These are phyloP conservation scores for Rhytidhysteron rufulum DNA, from an alignment of 2,329 filamentous ascomycete species.

Conservation along the genomic window DNA sequence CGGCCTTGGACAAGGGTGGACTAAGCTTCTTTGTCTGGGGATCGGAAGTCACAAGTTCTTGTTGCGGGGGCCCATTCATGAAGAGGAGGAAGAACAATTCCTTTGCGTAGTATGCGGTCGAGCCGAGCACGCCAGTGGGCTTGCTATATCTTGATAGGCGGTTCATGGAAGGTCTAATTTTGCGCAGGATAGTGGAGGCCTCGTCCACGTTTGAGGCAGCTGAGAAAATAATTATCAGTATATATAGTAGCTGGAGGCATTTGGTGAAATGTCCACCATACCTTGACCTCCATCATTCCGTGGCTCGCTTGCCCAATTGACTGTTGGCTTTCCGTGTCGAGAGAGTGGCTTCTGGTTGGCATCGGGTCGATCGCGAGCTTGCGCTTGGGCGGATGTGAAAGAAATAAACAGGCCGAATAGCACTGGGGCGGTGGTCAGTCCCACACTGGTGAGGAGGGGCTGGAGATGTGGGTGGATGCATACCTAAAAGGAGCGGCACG, in stretches of 20 bases:
- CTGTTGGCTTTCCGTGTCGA: conserved; percentile 10
- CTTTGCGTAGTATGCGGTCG: conserved; percentile 58
- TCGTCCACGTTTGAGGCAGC: conserved; percentile 32
- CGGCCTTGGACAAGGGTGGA: conserved; percentile 54
- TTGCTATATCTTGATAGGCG: conserved; percentile 43
- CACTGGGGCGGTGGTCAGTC: conserved; percentile 16
- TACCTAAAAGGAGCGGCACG: conserved; percentile 34
- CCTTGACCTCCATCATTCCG: conserved; percentile 12
- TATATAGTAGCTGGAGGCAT: conserved; percentile 11
- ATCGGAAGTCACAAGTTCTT: conserved; percentile 39
- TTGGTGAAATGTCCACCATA: conserved; percentile 7
- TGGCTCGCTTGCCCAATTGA: conserved; percentile 11
- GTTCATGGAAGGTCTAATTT: conserved; percentile 38
- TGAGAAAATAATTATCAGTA: conserved; percentile 10
- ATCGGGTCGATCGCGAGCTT: conserved; percentile 8
- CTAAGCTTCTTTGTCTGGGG: conserved; percentile 42
- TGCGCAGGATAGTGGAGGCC: conserved; percentile 38
- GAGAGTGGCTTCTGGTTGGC: conserved; percentile 23
- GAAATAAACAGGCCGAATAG: conserved; percentile 26
- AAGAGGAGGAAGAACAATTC: conserved; percentile 62
- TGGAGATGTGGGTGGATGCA: conserved; percentile 6
- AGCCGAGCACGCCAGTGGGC: conserved; percentile 56
- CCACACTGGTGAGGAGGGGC: conserved; percentile 4
- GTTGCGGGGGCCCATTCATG: conserved; percentile 56
- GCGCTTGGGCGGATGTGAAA: conserved; percentile 22